Evolutionary conservation across 2,329 filamentous ascomycete genomes (phyloP).

Genomic region (Ceratocystis colombiana): DNA sequence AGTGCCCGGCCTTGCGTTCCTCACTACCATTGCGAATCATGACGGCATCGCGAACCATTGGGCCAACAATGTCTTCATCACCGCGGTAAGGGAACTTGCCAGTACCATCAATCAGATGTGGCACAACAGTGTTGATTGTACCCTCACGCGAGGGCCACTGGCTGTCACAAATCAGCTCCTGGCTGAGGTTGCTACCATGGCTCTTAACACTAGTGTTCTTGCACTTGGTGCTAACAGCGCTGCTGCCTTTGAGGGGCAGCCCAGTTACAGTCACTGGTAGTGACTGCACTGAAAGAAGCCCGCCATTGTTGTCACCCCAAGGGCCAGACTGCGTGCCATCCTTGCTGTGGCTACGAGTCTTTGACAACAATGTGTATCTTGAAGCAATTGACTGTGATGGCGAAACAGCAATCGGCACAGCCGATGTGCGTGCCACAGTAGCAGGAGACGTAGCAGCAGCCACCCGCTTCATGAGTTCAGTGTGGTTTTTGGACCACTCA

Average conservation of each 20-base stretch:
- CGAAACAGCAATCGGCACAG: slow-evolving; percentile 23
- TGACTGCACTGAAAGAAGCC: slow-evolving; percentile 30
- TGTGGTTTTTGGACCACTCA: slow-evolving; percentile 61
- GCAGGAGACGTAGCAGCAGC: slow-evolving; percentile 33
- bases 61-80: slow-evolving; percentile 86
- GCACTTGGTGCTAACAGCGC: not conserved
- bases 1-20: slow-evolving; percentile 34
- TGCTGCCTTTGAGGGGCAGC: not conserved
- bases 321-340: slow-evolving; percentile 35
- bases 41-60: slow-evolving; percentile 60
- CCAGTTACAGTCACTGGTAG: slow-evolving; percentile 5
- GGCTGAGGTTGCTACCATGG: not conserved
- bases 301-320: slow-evolving; percentile 39
- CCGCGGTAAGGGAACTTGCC: slow-evolving; percentile 83
- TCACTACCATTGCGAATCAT: slow-evolving; percentile 42
- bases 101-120: slow-evolving; percentile 57
- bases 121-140: slow-evolving; percentile 53
- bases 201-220: slow-evolving; percentile 25
- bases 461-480: slow-evolving; percentile 49
- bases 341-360: slow-evolving; percentile 35
- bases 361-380: slow-evolving; percentile 16
- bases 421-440: slow-evolving; percentile 22
- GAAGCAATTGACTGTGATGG: slow-evolving; percentile 22
- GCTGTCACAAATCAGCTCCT: slow-evolving; percentile 36
- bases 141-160: slow-evolving; percentile 43